Evolutionary conservation across 352 stramenopile genomes (phyloP).

Genomic region (Pythium monospermum): DNA sequence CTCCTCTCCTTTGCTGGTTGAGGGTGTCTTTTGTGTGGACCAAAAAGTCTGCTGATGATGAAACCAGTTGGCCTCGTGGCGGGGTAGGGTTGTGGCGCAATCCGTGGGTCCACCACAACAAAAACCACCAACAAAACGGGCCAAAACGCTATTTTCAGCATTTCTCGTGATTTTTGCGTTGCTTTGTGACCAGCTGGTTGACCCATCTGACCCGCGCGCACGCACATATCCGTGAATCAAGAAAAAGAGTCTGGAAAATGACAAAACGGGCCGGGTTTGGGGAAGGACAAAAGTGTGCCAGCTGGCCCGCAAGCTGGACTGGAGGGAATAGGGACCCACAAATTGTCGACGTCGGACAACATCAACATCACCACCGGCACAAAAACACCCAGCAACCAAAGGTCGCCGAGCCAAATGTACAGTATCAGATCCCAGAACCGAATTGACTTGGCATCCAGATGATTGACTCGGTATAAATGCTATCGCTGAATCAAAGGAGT

Average conservation of each 20-base stretch:
- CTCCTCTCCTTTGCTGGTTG: no score
- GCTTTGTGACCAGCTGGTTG: not conserved
- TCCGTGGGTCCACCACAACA: no score
- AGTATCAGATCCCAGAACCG: not conserved
- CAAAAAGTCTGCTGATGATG: no score
- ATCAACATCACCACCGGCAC: not conserved
- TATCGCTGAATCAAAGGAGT: no score
- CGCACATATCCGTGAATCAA: slow-evolving; percentile 26
- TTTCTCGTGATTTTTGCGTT: not conserved
- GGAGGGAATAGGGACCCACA: not conserved
- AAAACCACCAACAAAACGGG: no score
- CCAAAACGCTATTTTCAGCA: not conserved
- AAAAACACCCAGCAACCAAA: not conserved
- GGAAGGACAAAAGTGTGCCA: slow-evolving; percentile 6
- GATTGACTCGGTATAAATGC: not conserved
- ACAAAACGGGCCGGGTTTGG: slow-evolving; percentile 11
- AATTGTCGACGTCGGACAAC: slow-evolving; percentile 14
- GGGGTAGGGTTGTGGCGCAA: no score
- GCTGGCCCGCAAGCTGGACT: slow-evolving; percentile 7
- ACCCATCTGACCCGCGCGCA: slow-evolving; percentile 9
- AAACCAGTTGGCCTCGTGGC: no score
- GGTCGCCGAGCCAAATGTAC: not conserved
- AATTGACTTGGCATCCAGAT: not conserved
- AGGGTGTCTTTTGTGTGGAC: no score
- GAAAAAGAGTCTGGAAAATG: slow-evolving; percentile 27